Evolutionary conservation across 495 filamentous ascomycete species (phyloP), one percentile per base, ranked within the genome.

Genomic region (Staphylotrichum tortipilum): DNA sequence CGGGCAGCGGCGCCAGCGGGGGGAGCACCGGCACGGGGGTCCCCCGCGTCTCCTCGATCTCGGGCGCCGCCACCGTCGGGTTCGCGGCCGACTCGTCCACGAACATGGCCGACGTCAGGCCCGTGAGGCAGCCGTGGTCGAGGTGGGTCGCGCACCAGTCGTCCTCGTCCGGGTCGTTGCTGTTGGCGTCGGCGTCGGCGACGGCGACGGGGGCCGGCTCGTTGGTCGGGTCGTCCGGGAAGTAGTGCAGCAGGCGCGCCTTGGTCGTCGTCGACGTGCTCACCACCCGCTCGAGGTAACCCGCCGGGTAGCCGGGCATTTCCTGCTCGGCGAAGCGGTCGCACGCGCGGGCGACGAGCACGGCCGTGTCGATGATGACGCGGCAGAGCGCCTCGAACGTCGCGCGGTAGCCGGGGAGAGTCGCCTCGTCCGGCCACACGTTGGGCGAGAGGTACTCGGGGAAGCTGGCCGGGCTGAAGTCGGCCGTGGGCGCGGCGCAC

Each of bases 111-210:
- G 85, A 89, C 1, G 94, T 99, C 26, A 99, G 75, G 15, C 92
- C 92, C 0, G 89, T 95, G 21, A 98, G 73, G 64, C 92, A 96
- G 42, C 91, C 89, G 55, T 95, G 88, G 63, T 95, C 91, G 41
- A 91, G 70, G 63, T 98, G 94, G 3, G 89, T 95, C 3, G 89
- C 86, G 66, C 92, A 99, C 92, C 92, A 99, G 64, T 90, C 87
- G 64, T 96, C 91, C 48, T 85, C 82, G 30, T 79, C 78, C n/a
- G 64, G 58, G 6, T 71, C 66, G 2, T 52, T 57, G 22, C 47
- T 54, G 21, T 66, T 64, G 11, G 62, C 63, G 23, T 38, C 55
- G 42, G 48, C 58, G 29, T 39, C 54, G 22, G 43, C 43, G 43
- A 42, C 43, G 45, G 45, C 47, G 33, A 55, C 48, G 7, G 49